phyloP scores from a whole-genome alignment of 1,284 basidiomycete genomes.

The Lentinula novae-zelandiae region DNA sequence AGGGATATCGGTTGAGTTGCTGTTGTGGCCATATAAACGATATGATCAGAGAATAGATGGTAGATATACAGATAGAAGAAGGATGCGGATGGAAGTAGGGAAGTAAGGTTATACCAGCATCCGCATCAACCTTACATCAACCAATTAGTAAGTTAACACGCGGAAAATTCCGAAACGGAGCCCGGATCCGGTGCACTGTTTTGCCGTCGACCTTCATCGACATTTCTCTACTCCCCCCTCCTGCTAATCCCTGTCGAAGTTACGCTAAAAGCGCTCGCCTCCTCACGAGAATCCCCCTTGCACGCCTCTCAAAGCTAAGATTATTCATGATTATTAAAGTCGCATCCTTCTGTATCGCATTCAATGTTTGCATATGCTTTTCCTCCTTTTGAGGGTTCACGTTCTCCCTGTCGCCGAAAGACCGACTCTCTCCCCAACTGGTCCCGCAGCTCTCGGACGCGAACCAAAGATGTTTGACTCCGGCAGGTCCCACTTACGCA shows the following conservation, averaged over 20 bases:
- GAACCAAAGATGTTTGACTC: background rate
- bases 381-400: background rate
- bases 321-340: too few species aligned
- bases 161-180: background rate
- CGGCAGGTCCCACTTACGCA: too few species aligned
- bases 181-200: background rate
- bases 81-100: conserved; percentile 1
- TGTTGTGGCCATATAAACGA: conserved; percentile 10
- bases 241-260: too few species aligned
- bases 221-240: too few species aligned
- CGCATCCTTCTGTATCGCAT: too few species aligned
- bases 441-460: background rate
- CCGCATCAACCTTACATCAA: background rate
- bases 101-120: background rate
- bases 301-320: too few species aligned
- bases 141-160: background rate
- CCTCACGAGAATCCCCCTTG: too few species aligned
- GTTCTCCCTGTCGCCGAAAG: background rate
- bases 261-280: too few species aligned
- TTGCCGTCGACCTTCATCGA: background rate
- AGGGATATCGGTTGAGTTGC: conserved; percentile 59
- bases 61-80: conserved; percentile 8
- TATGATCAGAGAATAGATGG: conserved; percentile 1
- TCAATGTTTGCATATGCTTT: too few species aligned
- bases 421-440: background rate